Conservation (phyloP, 257 asterid species). For the Verbascum thapsus region DNA sequence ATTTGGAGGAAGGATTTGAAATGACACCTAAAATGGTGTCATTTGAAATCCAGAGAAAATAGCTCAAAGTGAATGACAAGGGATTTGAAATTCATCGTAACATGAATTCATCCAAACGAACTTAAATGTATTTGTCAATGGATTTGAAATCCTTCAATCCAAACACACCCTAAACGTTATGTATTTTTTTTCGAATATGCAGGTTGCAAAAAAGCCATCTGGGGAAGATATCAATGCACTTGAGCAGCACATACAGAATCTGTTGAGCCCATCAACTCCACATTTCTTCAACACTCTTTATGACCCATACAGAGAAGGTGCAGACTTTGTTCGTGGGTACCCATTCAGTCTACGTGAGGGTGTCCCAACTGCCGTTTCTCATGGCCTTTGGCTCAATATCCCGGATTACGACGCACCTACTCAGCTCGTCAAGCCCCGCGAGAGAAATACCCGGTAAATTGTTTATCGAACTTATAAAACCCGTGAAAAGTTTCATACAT, state of each 20-base stretch:
- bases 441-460: conserved; percentile 72
- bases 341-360: conserved; percentile 92
- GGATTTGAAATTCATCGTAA: too few relatives aligned
- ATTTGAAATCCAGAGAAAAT: too few relatives aligned
- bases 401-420: conserved; percentile 93
- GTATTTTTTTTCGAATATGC: conserved; percentile 12
- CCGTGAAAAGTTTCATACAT: background rate
- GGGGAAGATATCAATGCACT: conserved; percentile 82
- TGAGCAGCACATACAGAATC: conserved; percentile 81
- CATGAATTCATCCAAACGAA: too few relatives aligned
- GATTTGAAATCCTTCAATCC: too few relatives aligned
- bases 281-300: conserved; percentile 81
- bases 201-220: conserved; percentile 87
- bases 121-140: too few relatives aligned
- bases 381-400: conserved; percentile 84
- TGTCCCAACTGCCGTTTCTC: conserved; percentile 76
- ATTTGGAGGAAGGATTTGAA: too few relatives aligned
- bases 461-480: background rate
- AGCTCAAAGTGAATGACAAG: too few relatives aligned
- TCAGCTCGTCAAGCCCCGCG: conserved; percentile 88
- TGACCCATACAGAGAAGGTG: conserved; percentile 79
- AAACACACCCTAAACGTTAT: too few relatives aligned
- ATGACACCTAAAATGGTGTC: too few relatives aligned
- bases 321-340: conserved; percentile 86
- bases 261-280: conserved; percentile 73